Evolutionary conservation across 192 early-diverging fungal genomes (phyloP), one percentile per base, ranked within the genome.

Genomic region (Rhizoclosmatium sp.): DNA sequence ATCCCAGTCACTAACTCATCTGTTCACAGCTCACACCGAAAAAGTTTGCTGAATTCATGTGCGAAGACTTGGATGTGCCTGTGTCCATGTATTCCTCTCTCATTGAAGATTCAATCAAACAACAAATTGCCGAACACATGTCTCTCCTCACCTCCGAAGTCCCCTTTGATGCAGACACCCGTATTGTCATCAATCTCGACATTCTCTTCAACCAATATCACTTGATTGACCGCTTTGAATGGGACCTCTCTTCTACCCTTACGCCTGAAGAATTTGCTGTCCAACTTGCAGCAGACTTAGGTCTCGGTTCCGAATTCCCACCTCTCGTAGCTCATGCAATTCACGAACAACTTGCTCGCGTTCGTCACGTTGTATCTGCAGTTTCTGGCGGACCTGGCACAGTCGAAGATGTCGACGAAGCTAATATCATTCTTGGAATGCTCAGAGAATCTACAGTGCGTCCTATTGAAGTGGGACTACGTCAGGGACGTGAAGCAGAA

Each of bases 11-110:
- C 31, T 31, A 31, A 31, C 31, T 31, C 31, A 31, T 31, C 31
- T 31, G 31, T 47, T 47, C 49, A 2, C 54, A 91, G 94, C 83
- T 94, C 62, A 94, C 94, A 10, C 94, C 94, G 4, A 93, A 96
- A 72, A 89, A 92, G 60, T 96, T 96, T 90, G 94, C 93, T 0
- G 92, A 93, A 67, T 92, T 94, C 59, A 85, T 95, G 58, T 94
- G 93, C 78, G 90, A 93, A 4, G 94, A 96, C 71, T 73, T 96
- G 49, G 90, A 92, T 39, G 75, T 95, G 45, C 87, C 89, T 12
- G 7, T 76, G 0, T 64, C 70, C 31, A 84, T 85, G 46, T 91
- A 88, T 81, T 82, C 83, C 2, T 81, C 81, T 2, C 65, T 81
- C 5, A 93, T 93, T 56, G 84, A 85, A 3, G 83, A 87, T n/a